A percentile compares a stretch with the other conserved stretches of the same genome.
Conservation (phyloP, 2,329 filamentous ascomycete species). For the Aspergillus sp. region DNA sequence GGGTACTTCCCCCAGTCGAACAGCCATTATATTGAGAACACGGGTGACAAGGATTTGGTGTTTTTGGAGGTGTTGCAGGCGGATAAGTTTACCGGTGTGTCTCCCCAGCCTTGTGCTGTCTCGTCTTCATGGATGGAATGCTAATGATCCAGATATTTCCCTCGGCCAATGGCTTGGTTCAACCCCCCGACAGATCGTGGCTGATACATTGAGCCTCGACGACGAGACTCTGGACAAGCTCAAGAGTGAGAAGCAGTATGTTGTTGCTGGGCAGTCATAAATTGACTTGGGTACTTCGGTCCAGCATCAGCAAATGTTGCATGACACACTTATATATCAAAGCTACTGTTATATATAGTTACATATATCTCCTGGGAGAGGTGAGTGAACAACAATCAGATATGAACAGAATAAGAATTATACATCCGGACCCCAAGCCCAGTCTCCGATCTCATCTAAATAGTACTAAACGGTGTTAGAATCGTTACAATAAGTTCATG, state of each 20-base stretch:
- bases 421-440: no score
- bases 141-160: constrained; percentile 34
- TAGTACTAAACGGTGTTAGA: no score
- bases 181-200: constrained; percentile 51
- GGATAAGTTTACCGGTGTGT: constrained; percentile 50
- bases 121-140: neutral
- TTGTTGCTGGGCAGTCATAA: constrained; percentile 27
- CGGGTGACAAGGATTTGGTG: constrained; percentile 62
- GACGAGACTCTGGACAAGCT: constrained; percentile 32
- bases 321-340: neutral
- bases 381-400: no score
- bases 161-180: constrained; percentile 43
- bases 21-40: constrained; percentile 75
- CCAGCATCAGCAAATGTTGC: neutral
- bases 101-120: neutral
- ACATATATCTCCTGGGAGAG: no score
- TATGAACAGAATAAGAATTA: no score
- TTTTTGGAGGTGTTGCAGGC: constrained; percentile 69
- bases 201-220: constrained; percentile 46
- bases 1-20: constrained; percentile 69
- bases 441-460: no score
- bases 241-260: constrained; percentile 40
- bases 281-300: neutral
- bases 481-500: no score
- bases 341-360: neutral